A percentile compares a stretch with the other conserved stretches of the same genome.
Evolutionary conservation across 2,329 filamentous ascomycete species (phyloP).

Genomic region (Cadophora luteo-olivacea): DNA sequence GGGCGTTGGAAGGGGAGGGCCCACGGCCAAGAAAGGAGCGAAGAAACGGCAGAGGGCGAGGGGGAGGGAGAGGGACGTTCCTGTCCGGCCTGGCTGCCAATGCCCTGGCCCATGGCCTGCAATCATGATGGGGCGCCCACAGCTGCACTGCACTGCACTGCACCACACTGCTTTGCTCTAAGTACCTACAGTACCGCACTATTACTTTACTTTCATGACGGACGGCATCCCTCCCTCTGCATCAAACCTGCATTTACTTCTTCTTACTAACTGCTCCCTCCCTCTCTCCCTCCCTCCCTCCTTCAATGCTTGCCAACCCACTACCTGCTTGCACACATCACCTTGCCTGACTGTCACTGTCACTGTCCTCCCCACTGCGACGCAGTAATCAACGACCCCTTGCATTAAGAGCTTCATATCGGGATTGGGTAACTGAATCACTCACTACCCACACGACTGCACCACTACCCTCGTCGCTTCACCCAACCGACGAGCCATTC

Average conservation of each 20-base stretch:
- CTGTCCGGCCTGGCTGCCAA: neutral
- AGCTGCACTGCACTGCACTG: no score
- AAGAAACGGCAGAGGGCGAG: neutral
- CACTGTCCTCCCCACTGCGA: slow-evolving; percentile 7
- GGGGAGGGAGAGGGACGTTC: neutral
- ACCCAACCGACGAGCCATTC: neutral
- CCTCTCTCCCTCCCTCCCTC: neutral
- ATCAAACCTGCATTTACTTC: neutral
- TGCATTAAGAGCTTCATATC: slow-evolving; percentile 15
- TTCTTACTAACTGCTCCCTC: slow-evolving; percentile 2
- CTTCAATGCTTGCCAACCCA: neutral
- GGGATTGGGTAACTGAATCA: neutral
- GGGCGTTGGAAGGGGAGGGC: neutral
- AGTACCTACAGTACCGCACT: neutral
- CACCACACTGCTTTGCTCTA: no score
- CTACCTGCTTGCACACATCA: neutral
- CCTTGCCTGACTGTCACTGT: neutral
- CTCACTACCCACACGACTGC: neutral
- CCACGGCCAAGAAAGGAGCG: neutral
- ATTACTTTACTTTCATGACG: neutral
- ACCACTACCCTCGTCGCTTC: neutral
- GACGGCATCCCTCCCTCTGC: neutral
- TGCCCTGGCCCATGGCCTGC: neutral
- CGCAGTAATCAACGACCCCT: slow-evolving; percentile 11
- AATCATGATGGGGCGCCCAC: no score